These are phyloP conservation scores for Hirsutella rhossiliensis DNA, from an alignment of 2,329 filamentous ascomycete genomes.

Conservation along the genomic window DNA sequence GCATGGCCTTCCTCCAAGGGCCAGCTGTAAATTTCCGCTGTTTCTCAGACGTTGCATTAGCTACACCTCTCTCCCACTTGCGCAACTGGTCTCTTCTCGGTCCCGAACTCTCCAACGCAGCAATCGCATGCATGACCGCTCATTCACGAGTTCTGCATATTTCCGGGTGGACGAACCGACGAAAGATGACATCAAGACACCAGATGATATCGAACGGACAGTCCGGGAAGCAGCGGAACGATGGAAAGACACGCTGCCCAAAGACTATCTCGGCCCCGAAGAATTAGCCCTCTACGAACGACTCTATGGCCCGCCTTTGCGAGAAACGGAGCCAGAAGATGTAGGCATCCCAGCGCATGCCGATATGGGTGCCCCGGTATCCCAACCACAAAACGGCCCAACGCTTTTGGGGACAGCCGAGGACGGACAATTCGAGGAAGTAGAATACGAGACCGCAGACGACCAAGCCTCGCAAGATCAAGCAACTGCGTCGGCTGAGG, in stretches of 20 bases:
- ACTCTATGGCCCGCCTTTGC: constrained; percentile 65
- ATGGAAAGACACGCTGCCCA: constrained; percentile 67
- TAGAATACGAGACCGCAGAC: constrained; percentile 16
- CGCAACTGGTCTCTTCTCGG: background rate
- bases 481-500: background rate
- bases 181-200: constrained; percentile 7
- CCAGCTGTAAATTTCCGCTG: background rate
- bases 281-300: constrained; percentile 69
- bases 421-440: constrained; percentile 49
- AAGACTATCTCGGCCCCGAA: constrained; percentile 53
- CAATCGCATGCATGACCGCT: background rate
- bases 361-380: constrained; percentile 17
- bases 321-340: constrained; percentile 48
- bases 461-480: constrained; percentile 1
- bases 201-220: constrained; percentile 41
- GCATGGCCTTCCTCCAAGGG: background rate
- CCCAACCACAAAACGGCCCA: constrained; percentile 19
- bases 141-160: background rate
- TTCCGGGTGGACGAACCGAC: background rate
- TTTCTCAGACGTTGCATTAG: background rate
- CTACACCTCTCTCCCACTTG: background rate
- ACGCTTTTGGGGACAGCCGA: constrained; percentile 41
- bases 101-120: background rate
- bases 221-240: constrained; percentile 61
- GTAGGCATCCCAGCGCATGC: constrained; percentile 34